Conservation (phyloP, 768 basidiomycete species). For the Boletus rex-veris region DNA sequence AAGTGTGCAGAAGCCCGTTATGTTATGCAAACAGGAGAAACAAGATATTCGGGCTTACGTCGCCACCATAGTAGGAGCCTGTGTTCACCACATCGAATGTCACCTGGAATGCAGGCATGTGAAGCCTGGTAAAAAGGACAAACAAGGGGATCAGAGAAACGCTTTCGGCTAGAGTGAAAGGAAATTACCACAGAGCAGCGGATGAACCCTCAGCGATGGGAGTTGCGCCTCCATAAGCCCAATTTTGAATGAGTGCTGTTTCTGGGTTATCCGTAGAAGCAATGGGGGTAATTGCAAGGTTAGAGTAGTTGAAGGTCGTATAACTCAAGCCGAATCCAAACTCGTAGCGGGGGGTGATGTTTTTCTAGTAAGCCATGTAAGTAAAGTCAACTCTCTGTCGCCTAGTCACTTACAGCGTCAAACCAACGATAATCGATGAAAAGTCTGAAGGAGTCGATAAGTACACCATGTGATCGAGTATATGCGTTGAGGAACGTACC, state of each 20-base stretch:
- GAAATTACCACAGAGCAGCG: constrained; percentile 53
- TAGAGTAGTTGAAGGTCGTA: constrained; percentile 71
- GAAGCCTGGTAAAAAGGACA: constrained; percentile 42
- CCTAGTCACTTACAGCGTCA: constrained; percentile 50
- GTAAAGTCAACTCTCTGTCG: neutral
- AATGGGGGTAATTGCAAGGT: constrained; percentile 48
- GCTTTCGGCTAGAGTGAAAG: neutral
- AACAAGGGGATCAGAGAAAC: neutral
- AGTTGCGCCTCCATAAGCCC: constrained; percentile 58
- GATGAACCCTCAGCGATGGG: constrained; percentile 57
- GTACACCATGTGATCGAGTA: neutral
- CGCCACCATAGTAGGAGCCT: constrained; percentile 59
- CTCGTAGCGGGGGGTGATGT: constrained; percentile 77
- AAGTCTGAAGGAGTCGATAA: constrained; percentile 33
- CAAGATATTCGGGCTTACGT: constrained; percentile 39
- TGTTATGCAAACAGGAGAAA: neutral
- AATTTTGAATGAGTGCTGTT: constrained; percentile 39
- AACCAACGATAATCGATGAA: constrained; percentile 73
- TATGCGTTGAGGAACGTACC: constrained; percentile 11
- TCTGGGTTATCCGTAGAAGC: constrained; percentile 30
- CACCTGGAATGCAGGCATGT: constrained; percentile 59
- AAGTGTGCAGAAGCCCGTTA: neutral
- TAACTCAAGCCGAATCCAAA: constrained; percentile 92
- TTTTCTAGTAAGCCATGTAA: constrained; percentile 37
- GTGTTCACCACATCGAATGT: constrained; percentile 66